A percentile compares a stretch with the other conserved stretches of the same genome.
These are phyloP conservation scores for Chalara sp. DNA, from an alignment of 2,329 filamentous ascomycete genomes.

Conservation along the genomic window DNA sequence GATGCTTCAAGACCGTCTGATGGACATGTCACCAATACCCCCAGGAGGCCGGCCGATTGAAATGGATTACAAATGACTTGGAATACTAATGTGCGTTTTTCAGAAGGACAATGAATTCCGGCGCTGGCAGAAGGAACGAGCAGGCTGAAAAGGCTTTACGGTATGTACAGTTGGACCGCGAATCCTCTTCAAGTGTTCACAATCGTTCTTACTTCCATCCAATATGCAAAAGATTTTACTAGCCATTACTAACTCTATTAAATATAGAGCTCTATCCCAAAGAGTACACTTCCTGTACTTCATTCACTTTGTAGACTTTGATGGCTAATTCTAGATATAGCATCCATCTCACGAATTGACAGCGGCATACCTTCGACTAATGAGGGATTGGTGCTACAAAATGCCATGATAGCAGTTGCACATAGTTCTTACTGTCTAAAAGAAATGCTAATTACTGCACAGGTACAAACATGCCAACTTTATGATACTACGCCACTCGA, in stretches of 20 bases:
- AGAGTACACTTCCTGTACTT: too few species aligned
- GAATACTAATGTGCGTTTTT: too few species aligned
- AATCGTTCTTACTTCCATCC: too few species aligned
- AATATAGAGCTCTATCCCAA: too few species aligned
- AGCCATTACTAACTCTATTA: too few species aligned
- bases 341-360: constrained; percentile 9
- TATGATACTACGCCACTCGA: constrained; percentile 2
- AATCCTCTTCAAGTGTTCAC: too few species aligned
- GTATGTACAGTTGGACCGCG: too few species aligned
- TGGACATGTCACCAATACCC: not conserved
- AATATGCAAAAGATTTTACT: too few species aligned
- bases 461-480: constrained; percentile 3
- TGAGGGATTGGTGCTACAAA: constrained; percentile 9
- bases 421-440: not conserved
- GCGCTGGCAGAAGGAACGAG: too few species aligned
- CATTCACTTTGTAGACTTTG: not conserved
- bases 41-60: not conserved
- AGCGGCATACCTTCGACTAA: constrained; percentile 10
- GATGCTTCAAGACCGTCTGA: not conserved
- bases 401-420: constrained; percentile 12
- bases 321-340: not conserved
- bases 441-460: not conserved
- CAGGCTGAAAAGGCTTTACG: too few species aligned
- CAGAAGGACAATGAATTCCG: too few species aligned
- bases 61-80: not conserved